Percentiles rank a stretch among this genome's conserved stretches.
Evolutionary conservation across 495 filamentous ascomycete genomes (phyloP).

Genomic region (Neurospora sp.): DNA sequence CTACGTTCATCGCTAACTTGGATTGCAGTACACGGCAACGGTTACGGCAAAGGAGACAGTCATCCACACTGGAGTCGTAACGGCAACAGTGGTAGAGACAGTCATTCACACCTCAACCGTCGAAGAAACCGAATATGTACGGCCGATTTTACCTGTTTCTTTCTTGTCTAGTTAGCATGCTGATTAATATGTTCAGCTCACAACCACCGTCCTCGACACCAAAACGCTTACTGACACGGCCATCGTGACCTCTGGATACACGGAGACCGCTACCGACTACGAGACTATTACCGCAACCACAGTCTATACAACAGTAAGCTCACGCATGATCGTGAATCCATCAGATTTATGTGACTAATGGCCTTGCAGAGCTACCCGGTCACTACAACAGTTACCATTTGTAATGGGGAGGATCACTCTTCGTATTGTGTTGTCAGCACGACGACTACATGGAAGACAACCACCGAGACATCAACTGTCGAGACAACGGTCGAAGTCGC

Average conservation of each 20-base stretch:
- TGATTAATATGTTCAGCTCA: neutral
- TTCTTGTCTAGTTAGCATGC: neutral
- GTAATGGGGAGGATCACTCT: conserved; percentile 8
- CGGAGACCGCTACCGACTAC: conserved; percentile 13
- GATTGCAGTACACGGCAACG: neutral
- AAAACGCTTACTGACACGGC: conserved; percentile 5
- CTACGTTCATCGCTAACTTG: neutral
- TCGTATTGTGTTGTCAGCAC: conserved; percentile 13
- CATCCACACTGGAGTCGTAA: conserved; percentile 2
- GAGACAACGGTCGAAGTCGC: neutral
- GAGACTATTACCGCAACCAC: conserved; percentile 12
- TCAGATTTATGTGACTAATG: conserved; percentile 3
- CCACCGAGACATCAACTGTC: conserved; percentile 10
- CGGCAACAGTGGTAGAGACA: conserved; percentile 1
- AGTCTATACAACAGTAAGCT: conserved; percentile 14
- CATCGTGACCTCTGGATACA: conserved; percentile 3
- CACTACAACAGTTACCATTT: conserved; percentile 12
- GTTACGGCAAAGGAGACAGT: neutral
- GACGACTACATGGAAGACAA: conserved; percentile 16
- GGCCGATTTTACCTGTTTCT: neutral
- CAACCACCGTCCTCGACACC: neutral
- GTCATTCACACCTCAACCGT: neutral
- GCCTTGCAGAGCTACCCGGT: conserved; percentile 10
- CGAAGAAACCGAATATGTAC: conserved; percentile 2
- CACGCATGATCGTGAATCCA: neutral